phyloP scores from a whole-genome alignment of 2,329 filamentous ascomycete species.

The Aspergillus quadricinctus region DNA sequence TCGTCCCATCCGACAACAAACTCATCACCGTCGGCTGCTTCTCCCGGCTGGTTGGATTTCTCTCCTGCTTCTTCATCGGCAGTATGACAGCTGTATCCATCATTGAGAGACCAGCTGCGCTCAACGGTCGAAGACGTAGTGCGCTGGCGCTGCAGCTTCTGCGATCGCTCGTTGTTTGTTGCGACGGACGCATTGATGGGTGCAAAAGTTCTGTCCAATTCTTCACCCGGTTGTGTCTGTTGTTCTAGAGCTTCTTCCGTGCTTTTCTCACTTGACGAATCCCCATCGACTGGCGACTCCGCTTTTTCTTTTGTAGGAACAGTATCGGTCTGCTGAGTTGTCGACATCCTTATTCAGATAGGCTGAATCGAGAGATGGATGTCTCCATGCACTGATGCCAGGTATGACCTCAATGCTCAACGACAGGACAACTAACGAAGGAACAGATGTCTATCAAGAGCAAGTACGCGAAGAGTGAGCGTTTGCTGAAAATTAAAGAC shows the following conservation, averaged over 20 bases:
- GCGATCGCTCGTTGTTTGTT: conserved; percentile 16
- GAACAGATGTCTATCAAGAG: neutral
- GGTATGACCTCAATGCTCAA: neutral
- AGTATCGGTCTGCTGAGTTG: conserved; percentile 2
- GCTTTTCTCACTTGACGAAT: conserved; percentile 7
- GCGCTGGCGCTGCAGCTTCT: conserved; percentile 19
- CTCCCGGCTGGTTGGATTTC: conserved; percentile 10
- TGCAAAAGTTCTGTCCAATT: conserved; percentile 13
- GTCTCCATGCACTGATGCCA: neutral
- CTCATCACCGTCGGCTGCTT: conserved; percentile 19
- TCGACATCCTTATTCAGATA: conserved; percentile 6
- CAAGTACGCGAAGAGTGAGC: neutral
- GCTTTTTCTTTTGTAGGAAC: conserved; percentile 1
- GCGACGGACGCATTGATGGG: conserved; percentile 17
- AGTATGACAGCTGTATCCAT: conserved; percentile 27
- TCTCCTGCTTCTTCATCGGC: conserved; percentile 22
- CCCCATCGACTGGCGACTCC: conserved; percentile 4
- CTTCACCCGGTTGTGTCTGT: conserved; percentile 6
- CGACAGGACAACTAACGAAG: neutral
- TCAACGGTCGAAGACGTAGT: conserved; percentile 26
- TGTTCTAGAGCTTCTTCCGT: conserved; percentile 2
- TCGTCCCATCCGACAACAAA: conserved; percentile 76
- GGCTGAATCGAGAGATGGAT: neutral
- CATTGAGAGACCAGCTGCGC: conserved; percentile 34
- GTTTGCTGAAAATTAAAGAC: neutral